These are phyloP conservation scores for Eucalyptus virginea DNA, from an alignment of 345 rosid genomes.

Conservation along the genomic window DNA sequence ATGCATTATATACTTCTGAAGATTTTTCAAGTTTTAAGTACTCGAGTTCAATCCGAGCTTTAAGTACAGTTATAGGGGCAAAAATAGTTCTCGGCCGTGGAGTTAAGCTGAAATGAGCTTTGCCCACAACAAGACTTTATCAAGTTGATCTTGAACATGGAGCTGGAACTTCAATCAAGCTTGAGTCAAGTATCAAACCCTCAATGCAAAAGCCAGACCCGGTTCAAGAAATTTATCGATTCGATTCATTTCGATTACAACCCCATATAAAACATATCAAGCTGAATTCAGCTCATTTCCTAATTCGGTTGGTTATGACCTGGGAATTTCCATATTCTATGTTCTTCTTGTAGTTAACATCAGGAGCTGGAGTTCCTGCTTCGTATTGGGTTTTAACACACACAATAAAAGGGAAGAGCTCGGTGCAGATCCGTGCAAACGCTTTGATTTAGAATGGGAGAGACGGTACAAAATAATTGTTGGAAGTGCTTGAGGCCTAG, in stretches of 20 bases:
- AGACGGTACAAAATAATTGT: background rate
- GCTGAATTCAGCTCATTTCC: background rate
- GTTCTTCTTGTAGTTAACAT: background rate
- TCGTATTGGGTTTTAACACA: background rate
- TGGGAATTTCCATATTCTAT: background rate
- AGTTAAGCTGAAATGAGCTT: background rate
- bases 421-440: background rate
- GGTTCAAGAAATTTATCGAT: background rate
- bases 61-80: background rate
- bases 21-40: background rate
- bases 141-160: background rate
- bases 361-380: background rate
- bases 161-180: too few relatives aligned
- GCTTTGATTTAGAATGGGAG: background rate
- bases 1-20: background rate
- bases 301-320: background rate
- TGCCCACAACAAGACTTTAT: background rate
- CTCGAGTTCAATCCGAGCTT: background rate
- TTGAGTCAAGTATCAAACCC: too few relatives aligned
- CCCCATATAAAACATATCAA: background rate
- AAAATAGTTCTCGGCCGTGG: background rate
- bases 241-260: background rate
- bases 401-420: background rate
- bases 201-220: background rate
- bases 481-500: constrained; percentile 1